A percentile compares a stretch with the other conserved stretches of the same genome.
Conservation (phyloP, 257 asterid genomes). For the Cinchona pubescens region DNA sequence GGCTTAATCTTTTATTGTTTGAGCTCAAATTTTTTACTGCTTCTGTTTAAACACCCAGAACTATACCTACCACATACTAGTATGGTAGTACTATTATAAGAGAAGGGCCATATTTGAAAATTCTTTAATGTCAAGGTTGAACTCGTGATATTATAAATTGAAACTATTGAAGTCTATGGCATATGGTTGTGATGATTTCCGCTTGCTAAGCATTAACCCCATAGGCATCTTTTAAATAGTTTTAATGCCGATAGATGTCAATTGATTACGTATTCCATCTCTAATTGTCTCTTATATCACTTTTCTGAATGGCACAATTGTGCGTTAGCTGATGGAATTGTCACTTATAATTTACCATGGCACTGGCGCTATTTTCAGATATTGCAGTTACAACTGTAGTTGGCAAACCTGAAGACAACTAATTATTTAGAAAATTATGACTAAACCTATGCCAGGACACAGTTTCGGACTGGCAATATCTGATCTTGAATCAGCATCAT, state of each 20-base stretch:
- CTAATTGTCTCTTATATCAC: too few relatives aligned
- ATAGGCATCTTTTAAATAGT: too few relatives aligned
- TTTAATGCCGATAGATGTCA: too few relatives aligned
- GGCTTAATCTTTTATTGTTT: slow-evolving; percentile 28
- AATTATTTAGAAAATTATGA: not conserved
- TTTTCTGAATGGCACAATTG: too few relatives aligned
- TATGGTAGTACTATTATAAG: slow-evolving; percentile 17
- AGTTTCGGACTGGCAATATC: not conserved
- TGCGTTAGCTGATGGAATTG: not conserved
- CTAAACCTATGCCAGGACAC: not conserved
- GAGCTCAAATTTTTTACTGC: slow-evolving; percentile 11
- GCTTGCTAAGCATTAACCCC: too few relatives aligned
- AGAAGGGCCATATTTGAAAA: slow-evolving; percentile 27
- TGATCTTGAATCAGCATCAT: too few relatives aligned
- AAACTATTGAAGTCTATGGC: slow-evolving; percentile 18
- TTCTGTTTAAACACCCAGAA: not conserved
- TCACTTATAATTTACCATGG: not conserved
- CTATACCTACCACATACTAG: slow-evolving; percentile 27
- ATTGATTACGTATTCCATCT: too few relatives aligned
- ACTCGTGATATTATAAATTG: slow-evolving; percentile 20
- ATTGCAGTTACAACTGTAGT: not conserved
- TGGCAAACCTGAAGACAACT: not conserved
- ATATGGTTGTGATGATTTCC: slow-evolving; percentile 31
- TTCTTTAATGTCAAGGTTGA: slow-evolving; percentile 33
- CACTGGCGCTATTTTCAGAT: not conserved